These are phyloP conservation scores for Solanum sparsipilum DNA, from an alignment of 257 asterid species.

Conservation along the genomic window DNA sequence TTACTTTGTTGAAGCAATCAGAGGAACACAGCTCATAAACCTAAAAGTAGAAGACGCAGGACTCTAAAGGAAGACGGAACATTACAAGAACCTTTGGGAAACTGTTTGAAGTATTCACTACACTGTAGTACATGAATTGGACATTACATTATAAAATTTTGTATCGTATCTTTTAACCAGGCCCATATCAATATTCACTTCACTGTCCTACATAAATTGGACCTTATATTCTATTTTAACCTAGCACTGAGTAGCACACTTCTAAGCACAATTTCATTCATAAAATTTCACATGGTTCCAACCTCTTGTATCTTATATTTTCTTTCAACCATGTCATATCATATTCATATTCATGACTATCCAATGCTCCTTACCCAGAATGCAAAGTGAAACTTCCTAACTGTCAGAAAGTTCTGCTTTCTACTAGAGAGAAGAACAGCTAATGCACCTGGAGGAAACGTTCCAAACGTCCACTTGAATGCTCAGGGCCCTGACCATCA, in stretches of 20 bases:
- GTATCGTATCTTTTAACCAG: neutral
- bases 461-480: constrained; percentile 78
- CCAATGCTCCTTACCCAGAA: neutral
- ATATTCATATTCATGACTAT: neutral
- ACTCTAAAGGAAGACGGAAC: neutral
- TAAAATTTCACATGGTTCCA: neutral
- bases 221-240: neutral
- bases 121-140: neutral
- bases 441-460: constrained; percentile 59
- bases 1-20: neutral
- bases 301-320: neutral
- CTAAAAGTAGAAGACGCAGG: neutral
- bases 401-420: neutral
- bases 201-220: neutral
- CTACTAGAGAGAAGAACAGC: neutral
- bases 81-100: neutral
- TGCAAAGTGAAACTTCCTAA: constrained; percentile 4
- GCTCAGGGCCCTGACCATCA: constrained; percentile 83
- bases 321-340: neutral
- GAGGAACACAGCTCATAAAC: neutral
- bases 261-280: neutral
- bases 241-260: neutral
- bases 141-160: neutral
- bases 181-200: neutral
- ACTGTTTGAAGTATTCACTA: neutral